Evolutionary conservation across 805 yeast species (phyloP).

Genomic region (Candida dajiaensis): DNA sequence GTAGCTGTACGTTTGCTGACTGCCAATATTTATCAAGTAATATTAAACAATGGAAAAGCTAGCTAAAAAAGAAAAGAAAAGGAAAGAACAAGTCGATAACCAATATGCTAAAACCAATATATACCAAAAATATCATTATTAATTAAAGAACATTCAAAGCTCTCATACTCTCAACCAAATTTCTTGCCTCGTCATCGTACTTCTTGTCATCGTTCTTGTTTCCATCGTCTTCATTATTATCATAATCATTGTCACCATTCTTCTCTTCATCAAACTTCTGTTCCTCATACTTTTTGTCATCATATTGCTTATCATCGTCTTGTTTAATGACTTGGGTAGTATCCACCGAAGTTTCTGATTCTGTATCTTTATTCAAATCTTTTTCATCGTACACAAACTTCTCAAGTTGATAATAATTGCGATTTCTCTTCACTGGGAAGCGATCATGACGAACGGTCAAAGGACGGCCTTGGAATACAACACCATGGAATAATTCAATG

Average conservation of each 20-base stretch:
- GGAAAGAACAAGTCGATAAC: too few species aligned
- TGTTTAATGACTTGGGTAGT: background rate
- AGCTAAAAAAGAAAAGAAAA: too few species aligned
- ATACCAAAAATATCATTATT: background rate
- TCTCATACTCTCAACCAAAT: slow-evolving; percentile 18
- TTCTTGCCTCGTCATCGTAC: slow-evolving; percentile 20
- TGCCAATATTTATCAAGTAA: too few species aligned
- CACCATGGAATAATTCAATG: slow-evolving; percentile 45
- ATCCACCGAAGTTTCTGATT: background rate
- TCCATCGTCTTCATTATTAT: slow-evolving; percentile 12
- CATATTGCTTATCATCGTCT: slow-evolving; percentile 16
- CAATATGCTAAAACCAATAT: too few species aligned
- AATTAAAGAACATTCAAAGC: slow-evolving; percentile 14
- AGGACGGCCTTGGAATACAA: slow-evolving; percentile 51
- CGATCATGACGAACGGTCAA: slow-evolving; percentile 58
- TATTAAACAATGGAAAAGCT: too few species aligned
- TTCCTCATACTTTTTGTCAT: slow-evolving; percentile 22
- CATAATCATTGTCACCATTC: too few species aligned
- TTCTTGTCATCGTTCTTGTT: slow-evolving; percentile 11
- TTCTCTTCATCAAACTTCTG: slow-evolving; percentile 19
- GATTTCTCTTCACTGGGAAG: slow-evolving; percentile 30
- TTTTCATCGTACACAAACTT: slow-evolving; percentile 3
- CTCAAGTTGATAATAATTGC: slow-evolving; percentile 5
- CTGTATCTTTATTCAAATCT: background rate
- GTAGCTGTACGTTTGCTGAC: too few species aligned